Conservation (phyloP, 2,329 filamentous ascomycete genomes). For the Cylindrodendrum hubeiense region DNA sequence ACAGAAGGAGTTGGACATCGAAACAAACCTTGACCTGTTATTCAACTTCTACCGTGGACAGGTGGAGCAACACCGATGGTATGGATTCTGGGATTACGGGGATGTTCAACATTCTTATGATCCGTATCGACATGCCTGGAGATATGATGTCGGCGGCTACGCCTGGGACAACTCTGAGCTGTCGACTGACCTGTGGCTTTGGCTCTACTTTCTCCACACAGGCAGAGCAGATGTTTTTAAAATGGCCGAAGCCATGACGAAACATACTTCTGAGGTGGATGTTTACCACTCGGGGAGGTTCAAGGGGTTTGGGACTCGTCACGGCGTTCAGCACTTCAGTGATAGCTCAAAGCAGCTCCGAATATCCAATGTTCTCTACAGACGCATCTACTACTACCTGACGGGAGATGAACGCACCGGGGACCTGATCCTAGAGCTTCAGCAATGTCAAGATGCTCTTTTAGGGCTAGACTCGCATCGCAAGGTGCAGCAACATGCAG, state of each 20-base stretch:
- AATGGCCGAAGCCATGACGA: slow-evolving; percentile 68
- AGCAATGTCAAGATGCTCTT: slow-evolving; percentile 26
- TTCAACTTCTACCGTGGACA: slow-evolving; percentile 67
- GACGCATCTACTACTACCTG: slow-evolving; percentile 68
- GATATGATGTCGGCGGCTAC: slow-evolving; percentile 73
- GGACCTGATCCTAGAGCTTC: slow-evolving; percentile 48
- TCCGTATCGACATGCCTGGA: slow-evolving; percentile 67
- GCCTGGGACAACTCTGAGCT: slow-evolving; percentile 75
- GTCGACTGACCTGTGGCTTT: slow-evolving; percentile 72
- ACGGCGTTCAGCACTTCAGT: slow-evolving; percentile 72
- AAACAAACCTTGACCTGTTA: slow-evolving; percentile 66
- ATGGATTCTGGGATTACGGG: slow-evolving; percentile 72
- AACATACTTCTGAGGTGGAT: slow-evolving; percentile 72
- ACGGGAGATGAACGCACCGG: slow-evolving; percentile 69
- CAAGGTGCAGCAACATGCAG: slow-evolving; percentile 32
- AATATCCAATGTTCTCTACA: slow-evolving; percentile 50
- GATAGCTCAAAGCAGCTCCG: slow-evolving; percentile 73
- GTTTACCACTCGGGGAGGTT: slow-evolving; percentile 69
- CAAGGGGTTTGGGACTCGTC: slow-evolving; percentile 71
- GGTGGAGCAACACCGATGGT: slow-evolving; percentile 69
- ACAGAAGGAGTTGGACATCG: slow-evolving; percentile 54
- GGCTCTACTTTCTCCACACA: slow-evolving; percentile 71
- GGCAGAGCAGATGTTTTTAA: slow-evolving; percentile 68
- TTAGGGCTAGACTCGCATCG: slow-evolving; percentile 31
- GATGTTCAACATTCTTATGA: slow-evolving; percentile 75